Conservation (phyloP, 164 flowering plant species). For the Hamamelis virginiana region DNA sequence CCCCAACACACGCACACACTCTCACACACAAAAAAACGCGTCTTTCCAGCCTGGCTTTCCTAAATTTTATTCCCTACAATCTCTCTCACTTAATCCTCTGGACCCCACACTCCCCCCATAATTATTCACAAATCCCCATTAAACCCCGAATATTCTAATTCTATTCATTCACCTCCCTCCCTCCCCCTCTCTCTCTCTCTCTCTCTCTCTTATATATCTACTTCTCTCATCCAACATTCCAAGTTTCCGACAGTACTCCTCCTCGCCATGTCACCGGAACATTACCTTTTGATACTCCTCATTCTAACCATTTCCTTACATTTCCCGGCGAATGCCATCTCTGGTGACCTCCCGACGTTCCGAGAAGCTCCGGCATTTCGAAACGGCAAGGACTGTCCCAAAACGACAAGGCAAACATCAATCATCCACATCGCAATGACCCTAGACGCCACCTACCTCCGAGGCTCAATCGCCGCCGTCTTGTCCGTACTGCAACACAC, state of each 20-base stretch:
- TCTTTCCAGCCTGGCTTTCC: slow-evolving; percentile 42
- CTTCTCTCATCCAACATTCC: not conserved
- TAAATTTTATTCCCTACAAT: not conserved
- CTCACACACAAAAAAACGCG: slow-evolving; percentile 25
- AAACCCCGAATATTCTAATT: not conserved
- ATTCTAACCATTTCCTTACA: slow-evolving; percentile 7
- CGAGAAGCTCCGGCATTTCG: slow-evolving; percentile 74
- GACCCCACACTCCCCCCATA: not conserved
- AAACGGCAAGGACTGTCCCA: slow-evolving; percentile 53
- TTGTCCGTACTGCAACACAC: slow-evolving; percentile 79
- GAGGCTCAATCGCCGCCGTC: slow-evolving; percentile 79
- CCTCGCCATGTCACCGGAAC: slow-evolving; percentile 6
- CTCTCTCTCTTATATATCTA: not conserved
- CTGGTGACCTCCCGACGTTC: slow-evolving; percentile 37
- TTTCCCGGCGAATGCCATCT: not conserved
- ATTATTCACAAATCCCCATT: not conserved
- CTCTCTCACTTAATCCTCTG: not conserved
- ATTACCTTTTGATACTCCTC: not conserved
- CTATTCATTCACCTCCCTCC: not conserved
- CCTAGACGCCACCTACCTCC: slow-evolving; percentile 70
- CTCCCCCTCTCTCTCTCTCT: slow-evolving; percentile 1
- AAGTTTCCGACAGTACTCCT: not conserved
- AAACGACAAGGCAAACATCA: slow-evolving; percentile 20
- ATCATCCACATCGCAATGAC: slow-evolving; percentile 78
- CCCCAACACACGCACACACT: not conserved